Conservation (phyloP, 805 yeast species). For the Teunomyces lycoperdinae region DNA sequence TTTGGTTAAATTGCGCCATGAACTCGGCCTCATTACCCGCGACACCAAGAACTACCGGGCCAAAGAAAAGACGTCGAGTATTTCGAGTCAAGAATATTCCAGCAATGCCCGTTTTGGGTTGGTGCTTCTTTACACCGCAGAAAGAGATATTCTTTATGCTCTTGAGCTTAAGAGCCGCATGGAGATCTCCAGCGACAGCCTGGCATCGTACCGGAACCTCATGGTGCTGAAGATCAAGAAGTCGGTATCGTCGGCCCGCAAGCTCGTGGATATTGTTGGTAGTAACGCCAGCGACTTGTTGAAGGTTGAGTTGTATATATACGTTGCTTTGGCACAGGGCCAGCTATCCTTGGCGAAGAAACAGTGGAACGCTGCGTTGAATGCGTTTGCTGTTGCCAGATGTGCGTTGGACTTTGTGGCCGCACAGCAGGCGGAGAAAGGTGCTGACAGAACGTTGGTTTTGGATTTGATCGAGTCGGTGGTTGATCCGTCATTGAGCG, state of each 20-base stretch:
- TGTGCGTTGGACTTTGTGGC: slow-evolving; percentile 55
- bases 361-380: slow-evolving; percentile 54
- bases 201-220: slow-evolving; percentile 45
- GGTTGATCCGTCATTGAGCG: slow-evolving; percentile 65
- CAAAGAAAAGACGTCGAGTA: slow-evolving; percentile 45
- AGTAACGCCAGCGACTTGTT: slow-evolving; percentile 30
- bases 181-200: slow-evolving; percentile 50
- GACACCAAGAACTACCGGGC: slow-evolving; percentile 62
- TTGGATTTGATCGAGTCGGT: slow-evolving; percentile 54
- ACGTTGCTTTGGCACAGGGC: slow-evolving; percentile 51
- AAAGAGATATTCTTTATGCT: slow-evolving; percentile 71
- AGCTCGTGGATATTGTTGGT: slow-evolving; percentile 39
- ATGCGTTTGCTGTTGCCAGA: slow-evolving; percentile 57
- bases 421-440: slow-evolving; percentile 12
- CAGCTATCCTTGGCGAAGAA: slow-evolving; percentile 49
- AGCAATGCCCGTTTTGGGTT: slow-evolving; percentile 52
- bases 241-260: slow-evolving; percentile 46
- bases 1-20: slow-evolving; percentile 62
- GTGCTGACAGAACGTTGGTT: slow-evolving; percentile 37
- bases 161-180: slow-evolving; percentile 56
- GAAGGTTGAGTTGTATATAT: slow-evolving; percentile 31
- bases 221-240: slow-evolving; percentile 66
- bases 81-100: slow-evolving; percentile 49
- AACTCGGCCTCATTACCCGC: slow-evolving; percentile 57
- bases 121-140: slow-evolving; percentile 64